Base-by-base conservation (phyloP, 78 protist genomes). In the Dictyostelium citrinum region DNA sequence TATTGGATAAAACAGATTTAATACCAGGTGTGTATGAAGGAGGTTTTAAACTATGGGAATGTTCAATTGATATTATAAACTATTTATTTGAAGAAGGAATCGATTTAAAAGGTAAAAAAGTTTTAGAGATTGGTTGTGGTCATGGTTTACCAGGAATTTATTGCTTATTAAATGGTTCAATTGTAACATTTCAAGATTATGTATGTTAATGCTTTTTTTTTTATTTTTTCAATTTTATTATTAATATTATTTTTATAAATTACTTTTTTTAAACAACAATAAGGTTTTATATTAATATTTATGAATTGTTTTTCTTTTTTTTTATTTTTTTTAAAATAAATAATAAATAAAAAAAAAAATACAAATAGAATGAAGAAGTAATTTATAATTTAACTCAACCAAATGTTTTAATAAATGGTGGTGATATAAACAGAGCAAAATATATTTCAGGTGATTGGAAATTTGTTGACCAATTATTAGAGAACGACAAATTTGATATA, bases 1-100 rank as follows among this genome's bases (percentile, higher is more conserved):
- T 75, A 39, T 75, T 75, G 79, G 68, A 78, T 24, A 90, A 81
- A 80, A 35, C 95, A 24, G 95, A 90, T 68, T 41, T 90, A 35
- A 90, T 82, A 27, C 95, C 95, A 20, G 96, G 96, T 41, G 94
- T 94, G 0, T 94, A 94, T 71, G 96, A 94, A 90, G 96, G 96
- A 51, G 96, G 96, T 43, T 94, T 94, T 58, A 94, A 94, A 51
- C 90, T 94, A 29, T 94, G 96, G 96, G 84, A 81, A 41, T 94
- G 96, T 43, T 24, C 96, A 27, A 90, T 81, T 22, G 96, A 94
- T 76, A 20, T 94, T n/a, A 45, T 84, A n/a, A 83, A 80, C 55
- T 85, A 90, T 79, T 43, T 94, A 17, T 67, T 78, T 29, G 90
- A 86, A 12, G 60, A 41, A 3, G 27, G 61, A 7, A 64, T 79